These are phyloP conservation scores for Phytophthora pistaciae DNA, from an alignment of 352 stramenopile species.

Conservation along the genomic window DNA sequence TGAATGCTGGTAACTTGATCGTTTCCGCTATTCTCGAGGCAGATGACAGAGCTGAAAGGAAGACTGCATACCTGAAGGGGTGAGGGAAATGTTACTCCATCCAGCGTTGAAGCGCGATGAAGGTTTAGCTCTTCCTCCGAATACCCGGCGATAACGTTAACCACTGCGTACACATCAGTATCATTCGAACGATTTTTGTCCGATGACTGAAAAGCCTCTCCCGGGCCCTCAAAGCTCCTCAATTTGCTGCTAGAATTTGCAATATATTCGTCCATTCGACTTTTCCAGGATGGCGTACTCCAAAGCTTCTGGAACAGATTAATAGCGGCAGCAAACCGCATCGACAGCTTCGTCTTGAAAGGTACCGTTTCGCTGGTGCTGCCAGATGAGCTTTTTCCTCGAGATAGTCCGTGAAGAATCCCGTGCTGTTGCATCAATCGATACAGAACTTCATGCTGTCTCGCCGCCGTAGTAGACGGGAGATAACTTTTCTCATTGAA, in stretches of 20 bases:
- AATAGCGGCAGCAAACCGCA: slow-evolving; percentile 35
- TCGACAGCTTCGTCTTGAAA: slow-evolving; percentile 11
- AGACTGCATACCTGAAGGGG: slow-evolving; percentile 5
- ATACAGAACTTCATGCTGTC: slow-evolving; percentile 40
- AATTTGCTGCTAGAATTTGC: slow-evolving; percentile 3
- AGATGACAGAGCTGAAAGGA: slow-evolving; percentile 25
- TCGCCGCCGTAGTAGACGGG: slow-evolving; percentile 11
- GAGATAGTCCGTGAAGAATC: slow-evolving; percentile 13
- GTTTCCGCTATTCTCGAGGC: slow-evolving; percentile 10
- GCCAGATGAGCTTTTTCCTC: neutral
- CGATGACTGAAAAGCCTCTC: slow-evolving; percentile 9
- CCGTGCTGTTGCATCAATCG: slow-evolving; percentile 18
- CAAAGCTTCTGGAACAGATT: slow-evolving; percentile 44
- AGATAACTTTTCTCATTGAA: slow-evolving; percentile 12
- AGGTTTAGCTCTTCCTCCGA: slow-evolving; percentile 33
- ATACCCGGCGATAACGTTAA: slow-evolving; percentile 28
- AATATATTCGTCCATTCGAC: slow-evolving; percentile 22
- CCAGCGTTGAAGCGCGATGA: slow-evolving; percentile 17
- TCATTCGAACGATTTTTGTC: neutral
- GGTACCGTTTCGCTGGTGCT: neutral
- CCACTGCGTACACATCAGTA: slow-evolving; percentile 7
- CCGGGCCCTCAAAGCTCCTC: neutral
- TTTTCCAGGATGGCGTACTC: slow-evolving; percentile 22
- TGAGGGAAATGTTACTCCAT: neutral
- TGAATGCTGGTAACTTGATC: slow-evolving; percentile 18